Conservation (phyloP, 2,329 filamentous ascomycete genomes). For the Gyromitra esculenta region DNA sequence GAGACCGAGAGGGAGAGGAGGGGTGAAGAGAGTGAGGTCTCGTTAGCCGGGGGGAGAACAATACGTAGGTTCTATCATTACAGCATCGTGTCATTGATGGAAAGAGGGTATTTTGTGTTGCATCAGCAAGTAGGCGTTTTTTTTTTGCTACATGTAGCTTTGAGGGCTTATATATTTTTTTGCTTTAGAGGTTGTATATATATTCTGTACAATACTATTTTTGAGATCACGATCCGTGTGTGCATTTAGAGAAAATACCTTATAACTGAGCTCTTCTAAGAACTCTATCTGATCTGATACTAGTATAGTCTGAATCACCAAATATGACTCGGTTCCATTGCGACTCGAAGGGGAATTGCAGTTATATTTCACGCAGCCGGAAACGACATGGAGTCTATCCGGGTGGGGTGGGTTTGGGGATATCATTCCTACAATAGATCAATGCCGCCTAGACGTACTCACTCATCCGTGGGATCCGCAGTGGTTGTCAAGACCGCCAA, state of each 20-base stretch:
- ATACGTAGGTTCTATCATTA: not conserved
- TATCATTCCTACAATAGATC: too few relatives aligned
- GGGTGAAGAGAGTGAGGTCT: slow-evolving; percentile 33
- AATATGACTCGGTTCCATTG: not conserved
- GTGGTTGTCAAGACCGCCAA: too few relatives aligned
- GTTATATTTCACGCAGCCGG: too few relatives aligned
- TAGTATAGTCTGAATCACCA: not conserved
- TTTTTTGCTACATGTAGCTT: not conserved
- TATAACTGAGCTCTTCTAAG: too few relatives aligned
- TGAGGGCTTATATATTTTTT: not conserved
- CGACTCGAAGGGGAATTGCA: not conserved
- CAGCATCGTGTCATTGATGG: not conserved
- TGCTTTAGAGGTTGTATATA: not conserved
- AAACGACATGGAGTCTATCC: too few relatives aligned
- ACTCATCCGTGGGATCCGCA: too few relatives aligned
- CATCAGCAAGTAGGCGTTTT: not conserved
- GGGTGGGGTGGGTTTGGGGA: too few relatives aligned
- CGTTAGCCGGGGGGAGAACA: not conserved
- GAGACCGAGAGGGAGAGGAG: slow-evolving; percentile 5
- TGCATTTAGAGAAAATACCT: too few relatives aligned
- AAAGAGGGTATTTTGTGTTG: not conserved
- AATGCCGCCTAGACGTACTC: too few relatives aligned
- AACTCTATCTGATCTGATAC: not conserved
- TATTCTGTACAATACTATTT: not conserved
- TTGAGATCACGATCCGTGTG: too few relatives aligned